Evolutionary conservation across 306 rosid species (phyloP).

Genomic region (Echinosophora koreensis): DNA sequence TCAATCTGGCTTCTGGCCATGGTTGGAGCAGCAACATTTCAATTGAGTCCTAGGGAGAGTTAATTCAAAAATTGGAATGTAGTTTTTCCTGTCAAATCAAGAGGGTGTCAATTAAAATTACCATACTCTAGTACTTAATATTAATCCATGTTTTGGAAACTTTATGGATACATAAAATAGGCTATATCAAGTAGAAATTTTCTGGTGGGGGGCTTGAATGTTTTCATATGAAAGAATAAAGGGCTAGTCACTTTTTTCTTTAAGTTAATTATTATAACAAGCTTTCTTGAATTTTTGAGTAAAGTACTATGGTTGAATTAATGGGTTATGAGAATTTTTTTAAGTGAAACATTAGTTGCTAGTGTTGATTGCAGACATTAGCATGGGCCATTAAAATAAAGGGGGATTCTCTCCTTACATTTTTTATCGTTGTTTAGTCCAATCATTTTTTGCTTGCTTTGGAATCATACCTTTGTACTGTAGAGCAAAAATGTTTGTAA

Average conservation of each 20-base stretch:
- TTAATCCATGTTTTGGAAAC: conserved; percentile 56
- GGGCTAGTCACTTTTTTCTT: conserved; percentile 41
- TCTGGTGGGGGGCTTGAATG: conserved; percentile 52
- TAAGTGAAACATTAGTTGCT: conserved; percentile 37
- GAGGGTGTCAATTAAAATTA: conserved; percentile 50
- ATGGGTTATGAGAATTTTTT: conserved; percentile 12
- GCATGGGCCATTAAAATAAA: conserved; percentile 47
- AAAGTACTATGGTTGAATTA: conserved; percentile 11
- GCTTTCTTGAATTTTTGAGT: conserved; percentile 45
- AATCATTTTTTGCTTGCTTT: conserved; percentile 41
- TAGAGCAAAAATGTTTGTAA: conserved; percentile 43
- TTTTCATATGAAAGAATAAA: conserved; percentile 61
- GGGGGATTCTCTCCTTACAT: conserved; percentile 31
- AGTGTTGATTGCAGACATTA: conserved; percentile 42
- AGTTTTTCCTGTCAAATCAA: conserved; percentile 50
- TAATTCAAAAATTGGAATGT: conserved; percentile 41
- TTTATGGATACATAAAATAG: conserved; percentile 65
- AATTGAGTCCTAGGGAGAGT: conserved; percentile 56
- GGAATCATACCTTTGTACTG: conserved; percentile 49
- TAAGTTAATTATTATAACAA: conserved; percentile 1
- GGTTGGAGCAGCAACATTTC: conserved; percentile 97
- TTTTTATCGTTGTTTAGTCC: conserved; percentile 5
- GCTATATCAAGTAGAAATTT: conserved; percentile 59
- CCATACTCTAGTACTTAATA: conserved; percentile 50
- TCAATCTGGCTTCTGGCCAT: conserved; percentile 97